These are phyloP conservation scores for Camellia oleifera DNA, from an alignment of 179 eudicot species.

Conservation along the genomic window DNA sequence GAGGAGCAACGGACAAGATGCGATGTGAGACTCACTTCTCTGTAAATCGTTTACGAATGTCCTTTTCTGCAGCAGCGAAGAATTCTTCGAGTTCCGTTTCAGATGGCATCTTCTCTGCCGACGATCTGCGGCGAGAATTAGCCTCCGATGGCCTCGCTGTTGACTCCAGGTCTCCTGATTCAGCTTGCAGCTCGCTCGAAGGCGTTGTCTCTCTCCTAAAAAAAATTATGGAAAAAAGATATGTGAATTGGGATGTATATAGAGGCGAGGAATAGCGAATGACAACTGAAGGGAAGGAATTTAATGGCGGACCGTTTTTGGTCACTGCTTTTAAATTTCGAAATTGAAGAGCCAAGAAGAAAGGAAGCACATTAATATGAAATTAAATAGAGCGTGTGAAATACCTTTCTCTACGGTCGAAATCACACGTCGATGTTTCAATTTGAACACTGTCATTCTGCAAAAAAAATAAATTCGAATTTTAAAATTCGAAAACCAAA, in stretches of 20 bases:
- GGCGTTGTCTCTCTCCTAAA: slow-evolving; percentile 42
- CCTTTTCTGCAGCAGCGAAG: slow-evolving; percentile 69
- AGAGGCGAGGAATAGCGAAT: background rate
- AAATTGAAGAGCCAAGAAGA: slow-evolving; percentile 12
- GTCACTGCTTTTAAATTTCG: slow-evolving; percentile 15
- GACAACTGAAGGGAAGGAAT: slow-evolving; percentile 1
- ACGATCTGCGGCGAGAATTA: slow-evolving; percentile 25
- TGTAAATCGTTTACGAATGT: slow-evolving; percentile 56
- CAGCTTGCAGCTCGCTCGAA: slow-evolving; percentile 15
- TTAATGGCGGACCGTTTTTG: slow-evolving; percentile 1
- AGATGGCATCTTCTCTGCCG: slow-evolving; percentile 58
- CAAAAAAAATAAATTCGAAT: slow-evolving; percentile 13
- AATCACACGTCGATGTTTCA: slow-evolving; percentile 26
- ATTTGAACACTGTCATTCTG: slow-evolving; percentile 29
- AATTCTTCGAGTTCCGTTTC: slow-evolving; percentile 76
- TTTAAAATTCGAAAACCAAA: slow-evolving; percentile 13
- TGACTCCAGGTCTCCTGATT: slow-evolving; percentile 42
- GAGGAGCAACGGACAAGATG: background rate
- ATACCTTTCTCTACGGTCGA: slow-evolving; percentile 33
- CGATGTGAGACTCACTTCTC: slow-evolving; percentile 51
- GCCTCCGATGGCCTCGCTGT: slow-evolving; percentile 24
- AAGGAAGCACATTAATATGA: background rate
- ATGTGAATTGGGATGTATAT: background rate
- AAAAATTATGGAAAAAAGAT: background rate
- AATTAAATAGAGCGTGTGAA: slow-evolving; percentile 7